A percentile compares a stretch with the other conserved stretches of the same genome.
phyloP scores from a whole-genome alignment of 1,139 yeast genomes.

The Yarrowia galli region DNA sequence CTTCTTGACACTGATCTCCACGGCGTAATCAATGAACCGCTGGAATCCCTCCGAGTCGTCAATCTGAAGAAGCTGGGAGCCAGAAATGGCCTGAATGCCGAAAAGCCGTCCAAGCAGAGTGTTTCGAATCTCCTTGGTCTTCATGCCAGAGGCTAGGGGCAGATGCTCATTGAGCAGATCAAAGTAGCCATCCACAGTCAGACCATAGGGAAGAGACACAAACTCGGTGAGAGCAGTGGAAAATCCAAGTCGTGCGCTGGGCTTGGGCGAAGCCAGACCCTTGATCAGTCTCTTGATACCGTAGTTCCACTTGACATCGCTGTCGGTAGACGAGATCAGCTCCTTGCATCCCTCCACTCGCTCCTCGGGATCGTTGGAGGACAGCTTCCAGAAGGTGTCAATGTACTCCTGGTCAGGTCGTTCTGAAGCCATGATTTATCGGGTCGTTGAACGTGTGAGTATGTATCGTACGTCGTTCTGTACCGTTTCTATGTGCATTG shows the following conservation, averaged over 20 bases:
- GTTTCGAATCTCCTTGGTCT: constrained; percentile 85
- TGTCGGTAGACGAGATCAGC: constrained; percentile 59
- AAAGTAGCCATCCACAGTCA: constrained; percentile 56
- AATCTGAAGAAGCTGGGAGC: constrained; percentile 59
- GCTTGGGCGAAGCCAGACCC: constrained; percentile 83
- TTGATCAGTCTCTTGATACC: constrained; percentile 78
- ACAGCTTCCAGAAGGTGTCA: constrained; percentile 79
- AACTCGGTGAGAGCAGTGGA: constrained; percentile 88
- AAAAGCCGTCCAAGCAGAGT: constrained; percentile 82
- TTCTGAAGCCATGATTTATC: constrained; percentile 25
- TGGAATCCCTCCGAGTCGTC: constrained; percentile 49
- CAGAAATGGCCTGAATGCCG: constrained; percentile 78
- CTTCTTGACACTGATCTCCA: constrained; percentile 69
- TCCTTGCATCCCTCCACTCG: constrained; percentile 75
- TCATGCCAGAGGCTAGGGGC: constrained; percentile 56
- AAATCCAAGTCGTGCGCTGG: constrained; percentile 85
- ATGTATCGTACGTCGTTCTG: neutral
- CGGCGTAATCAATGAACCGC: constrained; percentile 56
- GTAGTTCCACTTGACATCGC: constrained; percentile 65
- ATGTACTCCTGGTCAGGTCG: constrained; percentile 41
- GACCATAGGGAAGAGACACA: constrained; percentile 53
- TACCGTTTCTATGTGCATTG: constrained; percentile 18
- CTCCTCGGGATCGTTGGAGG: constrained; percentile 77
- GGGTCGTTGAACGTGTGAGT: neutral
- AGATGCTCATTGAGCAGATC: constrained; percentile 56